Conservation (phyloP, 1,284 basidiomycete species). For the Malassezia japonica region DNA sequence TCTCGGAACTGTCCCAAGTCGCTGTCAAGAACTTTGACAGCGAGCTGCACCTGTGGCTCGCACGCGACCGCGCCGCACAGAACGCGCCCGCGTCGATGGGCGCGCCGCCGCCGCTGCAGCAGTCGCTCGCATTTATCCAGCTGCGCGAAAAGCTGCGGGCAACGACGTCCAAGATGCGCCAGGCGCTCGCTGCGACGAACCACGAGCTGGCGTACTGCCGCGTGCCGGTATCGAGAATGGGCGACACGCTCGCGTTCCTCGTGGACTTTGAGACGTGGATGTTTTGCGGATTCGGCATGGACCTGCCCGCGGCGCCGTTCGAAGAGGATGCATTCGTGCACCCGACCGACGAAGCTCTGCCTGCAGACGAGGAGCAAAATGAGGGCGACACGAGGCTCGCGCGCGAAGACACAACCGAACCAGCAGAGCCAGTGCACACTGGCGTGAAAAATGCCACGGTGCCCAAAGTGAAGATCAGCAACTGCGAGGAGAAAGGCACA, state of each 20-base stretch:
- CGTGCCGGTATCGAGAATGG: constrained; percentile 20
- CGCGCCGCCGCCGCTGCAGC: background rate
- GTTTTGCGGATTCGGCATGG: constrained; percentile 26
- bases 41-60: background rate
- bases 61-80: background rate
- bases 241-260: constrained; percentile 17
- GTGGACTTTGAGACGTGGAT: constrained; percentile 26
- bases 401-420: too few relatives aligned
- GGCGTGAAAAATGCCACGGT: too few relatives aligned
- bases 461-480: too few relatives aligned
- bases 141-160: constrained; percentile 11
- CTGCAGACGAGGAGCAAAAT: too few relatives aligned
- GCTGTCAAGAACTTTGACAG: constrained; percentile 24
- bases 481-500: too few relatives aligned
- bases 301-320: background rate
- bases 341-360: too few relatives aligned
- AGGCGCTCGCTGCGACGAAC: constrained; percentile 22
- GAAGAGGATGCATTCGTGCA: background rate
- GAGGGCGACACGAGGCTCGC: too few relatives aligned
- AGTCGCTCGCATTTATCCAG: constrained; percentile 10
- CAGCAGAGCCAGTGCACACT: too few relatives aligned
- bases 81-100: background rate
- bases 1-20: constrained; percentile 16
- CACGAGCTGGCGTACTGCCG: constrained; percentile 26
- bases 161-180: constrained; percentile 10